A percentile compares a stretch with the other conserved stretches of the same genome.
Evolutionary conservation across 78 protist species (phyloP).

Genomic region (Salpingoeca rosetta): DNA sequence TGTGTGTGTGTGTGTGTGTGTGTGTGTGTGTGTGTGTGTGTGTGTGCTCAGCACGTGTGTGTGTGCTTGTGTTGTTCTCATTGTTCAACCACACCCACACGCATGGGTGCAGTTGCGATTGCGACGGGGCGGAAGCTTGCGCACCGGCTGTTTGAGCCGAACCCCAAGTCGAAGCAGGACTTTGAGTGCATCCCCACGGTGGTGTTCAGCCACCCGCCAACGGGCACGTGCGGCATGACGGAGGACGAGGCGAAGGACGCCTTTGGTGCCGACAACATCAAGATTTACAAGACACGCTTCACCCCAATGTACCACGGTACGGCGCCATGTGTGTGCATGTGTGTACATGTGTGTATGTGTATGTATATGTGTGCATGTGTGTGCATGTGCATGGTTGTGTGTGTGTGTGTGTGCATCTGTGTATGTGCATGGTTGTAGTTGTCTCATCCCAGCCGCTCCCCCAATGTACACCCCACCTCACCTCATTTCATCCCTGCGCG

Average conservation of each 20-base stretch:
- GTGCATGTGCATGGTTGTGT: no score
- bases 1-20: no score
- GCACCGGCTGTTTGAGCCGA: conserved; percentile 59
- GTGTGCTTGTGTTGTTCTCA: no score
- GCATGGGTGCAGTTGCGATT: conserved; percentile 91
- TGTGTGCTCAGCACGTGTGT: no score
- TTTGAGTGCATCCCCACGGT: conserved; percentile 66
- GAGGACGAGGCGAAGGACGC: conserved; percentile 59
- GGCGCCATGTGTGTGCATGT: no score
- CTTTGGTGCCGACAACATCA: conserved; percentile 56
- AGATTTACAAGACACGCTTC: conserved; percentile 39
- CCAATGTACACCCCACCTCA: not conserved
- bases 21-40: no score
- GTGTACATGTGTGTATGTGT: no score
- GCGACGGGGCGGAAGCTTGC: conserved; percentile 76
- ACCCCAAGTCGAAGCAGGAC: conserved; percentile 32
- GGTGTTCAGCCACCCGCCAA: conserved; percentile 82
- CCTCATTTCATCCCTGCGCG: not conserved
- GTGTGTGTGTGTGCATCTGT: no score
- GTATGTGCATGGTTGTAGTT: no score
- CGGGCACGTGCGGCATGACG: conserved; percentile 77
- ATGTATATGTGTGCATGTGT: no score
- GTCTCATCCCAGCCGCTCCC: no score
- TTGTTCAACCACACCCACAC: no score
- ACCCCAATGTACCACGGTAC: conserved; percentile 56